phyloP scores from a whole-genome alignment of 768 basidiomycete species.

The Mycena sanguinolenta region DNA sequence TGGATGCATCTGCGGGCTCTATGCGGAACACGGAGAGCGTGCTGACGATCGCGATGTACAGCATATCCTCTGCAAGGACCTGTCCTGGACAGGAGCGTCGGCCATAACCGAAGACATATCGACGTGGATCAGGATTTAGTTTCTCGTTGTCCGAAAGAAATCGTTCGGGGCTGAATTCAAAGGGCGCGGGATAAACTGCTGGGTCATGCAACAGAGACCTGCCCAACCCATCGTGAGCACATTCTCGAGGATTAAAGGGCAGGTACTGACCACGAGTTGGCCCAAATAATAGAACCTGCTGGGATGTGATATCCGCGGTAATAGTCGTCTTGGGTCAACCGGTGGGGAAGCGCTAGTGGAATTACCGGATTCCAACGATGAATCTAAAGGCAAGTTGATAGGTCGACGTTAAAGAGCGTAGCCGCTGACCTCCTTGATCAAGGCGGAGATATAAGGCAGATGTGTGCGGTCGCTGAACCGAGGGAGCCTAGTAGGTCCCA shows the following conservation, averaged over 20 bases:
- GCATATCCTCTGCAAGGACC: too few species aligned
- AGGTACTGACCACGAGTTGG: conserved; percentile 15
- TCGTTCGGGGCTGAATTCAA: conserved; percentile 10
- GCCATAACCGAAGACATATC: too few species aligned
- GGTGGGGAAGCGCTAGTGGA: conserved; percentile 35
- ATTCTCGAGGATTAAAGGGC: too few species aligned
- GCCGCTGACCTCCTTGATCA: conserved; percentile 34
- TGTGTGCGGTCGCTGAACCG: conserved; percentile 40
- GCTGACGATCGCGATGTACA: too few species aligned
- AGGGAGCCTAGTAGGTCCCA: conserved; percentile 46
- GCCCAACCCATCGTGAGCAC: neutral
- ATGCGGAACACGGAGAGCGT: too few species aligned
- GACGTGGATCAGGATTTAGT: conserved; percentile 12
- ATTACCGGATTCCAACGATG: conserved; percentile 36
- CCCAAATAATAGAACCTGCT: conserved; percentile 5
- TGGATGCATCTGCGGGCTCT: too few species aligned
- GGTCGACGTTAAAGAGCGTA: too few species aligned
- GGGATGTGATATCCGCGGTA: conserved; percentile 38
- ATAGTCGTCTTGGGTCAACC: conserved; percentile 26
- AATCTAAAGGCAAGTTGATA: neutral
- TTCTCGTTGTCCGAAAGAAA: neutral
- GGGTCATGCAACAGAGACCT: conserved; percentile 6
- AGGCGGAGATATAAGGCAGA: conserved; percentile 39
- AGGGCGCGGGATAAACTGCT: neutral
- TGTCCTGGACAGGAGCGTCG: too few species aligned